phyloP scores from a whole-genome alignment of 208 protist genomes.

The Herpetomonas samuelpessoai region DNA sequence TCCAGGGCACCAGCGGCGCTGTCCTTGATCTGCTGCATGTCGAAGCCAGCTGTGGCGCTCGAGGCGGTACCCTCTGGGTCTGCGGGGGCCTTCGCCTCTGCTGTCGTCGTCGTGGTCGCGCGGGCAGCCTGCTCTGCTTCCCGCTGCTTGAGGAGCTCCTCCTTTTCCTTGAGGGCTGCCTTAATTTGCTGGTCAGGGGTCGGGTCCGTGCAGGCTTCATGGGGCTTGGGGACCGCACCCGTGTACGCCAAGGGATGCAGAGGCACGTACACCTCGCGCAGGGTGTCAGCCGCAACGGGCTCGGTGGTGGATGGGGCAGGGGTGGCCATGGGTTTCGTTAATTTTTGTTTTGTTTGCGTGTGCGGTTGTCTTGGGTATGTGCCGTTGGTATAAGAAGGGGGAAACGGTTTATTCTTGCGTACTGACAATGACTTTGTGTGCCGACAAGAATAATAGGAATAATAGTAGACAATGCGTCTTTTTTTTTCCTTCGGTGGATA shows the following conservation, averaged over 20 bases:
- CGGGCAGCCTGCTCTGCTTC: conserved; percentile 11
- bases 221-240: conserved; percentile 50
- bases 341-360: neutral
- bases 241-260: conserved; percentile 46
- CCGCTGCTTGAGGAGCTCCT: conserved; percentile 31
- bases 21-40: conserved; percentile 14
- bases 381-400: no score
- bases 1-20: conserved; percentile 21
- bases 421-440: no score
- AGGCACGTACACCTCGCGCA: conserved; percentile 22
- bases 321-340: neutral
- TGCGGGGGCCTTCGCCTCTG: neutral
- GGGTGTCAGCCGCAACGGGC: neutral
- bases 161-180: conserved; percentile 20
- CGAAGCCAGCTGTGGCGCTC: neutral
- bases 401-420: no score
- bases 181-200: conserved; percentile 74
- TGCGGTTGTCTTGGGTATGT: neutral
- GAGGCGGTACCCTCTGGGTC: conserved; percentile 16
- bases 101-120: neutral
- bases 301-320: neutral
- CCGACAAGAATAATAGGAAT: no score
- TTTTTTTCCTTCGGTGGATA: no score
- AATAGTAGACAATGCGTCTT: no score
- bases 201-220: conserved; percentile 48